Evolutionary conservation across 129 eudicot genomes (phyloP), one percentile per base, ranked within the genome.

Genomic region (Glebionis coronaria): DNA sequence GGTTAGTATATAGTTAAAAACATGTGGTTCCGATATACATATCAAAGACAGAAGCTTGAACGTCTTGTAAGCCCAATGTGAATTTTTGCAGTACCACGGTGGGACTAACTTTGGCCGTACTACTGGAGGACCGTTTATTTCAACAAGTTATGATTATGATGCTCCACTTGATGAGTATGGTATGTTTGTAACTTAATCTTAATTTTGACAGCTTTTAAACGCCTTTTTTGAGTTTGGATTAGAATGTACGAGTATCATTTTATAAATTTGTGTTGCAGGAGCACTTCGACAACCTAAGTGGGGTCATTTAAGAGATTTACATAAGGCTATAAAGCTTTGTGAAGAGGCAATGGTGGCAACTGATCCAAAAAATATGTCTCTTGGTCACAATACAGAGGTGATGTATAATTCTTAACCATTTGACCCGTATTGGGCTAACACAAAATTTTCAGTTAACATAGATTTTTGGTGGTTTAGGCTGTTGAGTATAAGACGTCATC

Each of bases 131-230:
- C 99, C 99, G 0, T 90, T 94, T 65, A 87, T 90, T 65, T 77
- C 87, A 5, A 89, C 97, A 28, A 82, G 82, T 75, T 94, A 94
- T 56, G 97, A 94, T 73, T 94, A 94, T 80, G 99, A 94, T 76
- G 99, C 99, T 77, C 99, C 99, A 46, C 74, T 94, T 31, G 95
- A 94, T 78, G 99, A 94, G 76, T 94, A 89, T 67, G 99, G 99
- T 93, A 88, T 42, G 88, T 14, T n/a, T 49, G 14, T 20, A 9
- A 35, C 9, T 72, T 51, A 63, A 21, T 52, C 65, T 71, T 71
- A 3, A 29, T 49, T 47, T 31, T 31, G 5, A 31, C 8, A 31
- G 5, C 38, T 31, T 31, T 5, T 31, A 31, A 31, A 31, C 38
- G 5, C 7, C 9, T 15, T 9, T 15, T 5, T 15, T 51, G 11